These are phyloP conservation scores for Fremontodendron californicum DNA, from an alignment of 345 rosid genomes.

Conservation along the genomic window DNA sequence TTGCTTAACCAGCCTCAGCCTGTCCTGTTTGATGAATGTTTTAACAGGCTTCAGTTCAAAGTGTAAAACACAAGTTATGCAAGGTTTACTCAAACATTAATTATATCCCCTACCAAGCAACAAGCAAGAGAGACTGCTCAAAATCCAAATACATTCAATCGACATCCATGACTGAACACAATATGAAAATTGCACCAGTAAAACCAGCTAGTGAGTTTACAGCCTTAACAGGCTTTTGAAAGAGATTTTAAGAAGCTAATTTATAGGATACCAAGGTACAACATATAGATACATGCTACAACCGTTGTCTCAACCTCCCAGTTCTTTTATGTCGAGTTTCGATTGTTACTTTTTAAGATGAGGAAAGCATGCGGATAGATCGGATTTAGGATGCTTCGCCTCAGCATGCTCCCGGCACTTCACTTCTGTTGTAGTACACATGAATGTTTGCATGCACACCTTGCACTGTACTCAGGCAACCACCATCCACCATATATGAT, in stretches of 20 bases:
- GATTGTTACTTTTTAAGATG: constrained; percentile 10
- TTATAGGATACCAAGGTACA: neutral
- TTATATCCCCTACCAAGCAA: too few relatives aligned
- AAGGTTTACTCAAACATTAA: too few relatives aligned
- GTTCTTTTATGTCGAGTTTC: neutral
- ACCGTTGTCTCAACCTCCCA: neutral
- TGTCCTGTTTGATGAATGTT: neutral
- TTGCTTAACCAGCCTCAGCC: too few relatives aligned
- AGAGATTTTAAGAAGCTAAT: neutral
- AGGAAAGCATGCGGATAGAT: constrained; percentile 18
- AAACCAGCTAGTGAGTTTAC: neutral
- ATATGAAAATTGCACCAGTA: neutral
- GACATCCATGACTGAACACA: neutral
- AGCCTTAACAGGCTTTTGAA: neutral
- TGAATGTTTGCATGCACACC: constrained; percentile 39
- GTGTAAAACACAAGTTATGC: too few relatives aligned
- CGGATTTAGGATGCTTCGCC: constrained; percentile 28
- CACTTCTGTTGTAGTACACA: constrained; percentile 33
- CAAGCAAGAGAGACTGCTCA: too few relatives aligned
- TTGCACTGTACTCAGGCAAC: constrained; percentile 25
- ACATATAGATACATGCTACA: neutral
- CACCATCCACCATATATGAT: neutral
- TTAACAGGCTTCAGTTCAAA: too few relatives aligned
- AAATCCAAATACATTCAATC: too few relatives aligned
- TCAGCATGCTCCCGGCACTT: constrained; percentile 35